Evolutionary conservation across 2,329 filamentous ascomycete species (phyloP), one percentile per base, ranked within the genome.

Genomic region (Ascochyta koolunga): DNA sequence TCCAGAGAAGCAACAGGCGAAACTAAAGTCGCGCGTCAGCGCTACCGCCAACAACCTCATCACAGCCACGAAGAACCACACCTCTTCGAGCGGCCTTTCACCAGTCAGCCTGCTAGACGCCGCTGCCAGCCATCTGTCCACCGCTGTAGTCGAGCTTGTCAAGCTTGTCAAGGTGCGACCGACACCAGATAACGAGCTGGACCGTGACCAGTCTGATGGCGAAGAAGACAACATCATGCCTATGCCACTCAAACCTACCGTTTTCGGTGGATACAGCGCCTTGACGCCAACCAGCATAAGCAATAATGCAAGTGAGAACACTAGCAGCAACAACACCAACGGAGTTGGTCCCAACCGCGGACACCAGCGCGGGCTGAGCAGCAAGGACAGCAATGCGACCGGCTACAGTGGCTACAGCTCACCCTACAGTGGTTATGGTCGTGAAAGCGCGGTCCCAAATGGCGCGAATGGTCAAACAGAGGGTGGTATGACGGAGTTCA

Each of bases 31-130:
- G 43, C 88, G 89, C 54, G 89, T 98, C 3, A 96, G 92, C n/a
- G 89, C 89, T 2, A 96, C 93, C 1, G 93, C 95, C 42, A 98
- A 98, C 80, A 95, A 93, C 69, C 81, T 99, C 53, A 97, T 98
- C 67, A 98, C 93, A 2, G 91, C 93, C 1, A 89, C 91, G 29
- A 96, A 96, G 78, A 96, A 96, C 70, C 96, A 95, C 73, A 88
- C 90, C 29, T 83, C 86, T 10, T 88, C 91, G 0, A 87, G 86
- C 18, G 95, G 95, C 25, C 84, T 99, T 27, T 93, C 91, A 1
- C 95, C 95, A 0, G 89, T 99, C n/a, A 96, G 91, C 5, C 78
- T 99, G 3, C 81, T 99, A 19, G 95, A 99, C 73, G 95, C 93
- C 3, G 93, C 95, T 2, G 92, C 93, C 7, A 95, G 91, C 21